These are phyloP conservation scores for Fusarium veterinarium DNA, from an alignment of 2,329 filamentous ascomycete species.

Conservation along the genomic window DNA sequence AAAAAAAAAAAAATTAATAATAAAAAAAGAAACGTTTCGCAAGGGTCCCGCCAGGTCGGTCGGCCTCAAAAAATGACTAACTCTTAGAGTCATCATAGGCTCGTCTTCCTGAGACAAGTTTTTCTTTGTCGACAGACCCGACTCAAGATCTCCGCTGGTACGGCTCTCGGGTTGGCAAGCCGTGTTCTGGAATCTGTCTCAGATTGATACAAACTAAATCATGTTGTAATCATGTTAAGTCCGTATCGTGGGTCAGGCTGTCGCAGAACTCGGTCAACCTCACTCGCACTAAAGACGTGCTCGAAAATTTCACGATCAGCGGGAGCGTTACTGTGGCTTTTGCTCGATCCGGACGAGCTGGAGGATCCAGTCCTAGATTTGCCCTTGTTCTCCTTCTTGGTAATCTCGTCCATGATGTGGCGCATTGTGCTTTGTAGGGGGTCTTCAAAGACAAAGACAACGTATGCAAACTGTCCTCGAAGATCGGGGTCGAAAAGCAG, in stretches of 20 bases:
- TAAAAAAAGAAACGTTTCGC: slow-evolving; percentile 36
- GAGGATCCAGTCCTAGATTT: slow-evolving; percentile 48
- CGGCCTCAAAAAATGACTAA: slow-evolving; percentile 29
- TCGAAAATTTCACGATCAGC: slow-evolving; percentile 66
- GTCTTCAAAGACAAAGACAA: slow-evolving; percentile 74
- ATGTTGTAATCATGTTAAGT: slow-evolving; percentile 63
- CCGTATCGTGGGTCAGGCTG: slow-evolving; percentile 66
- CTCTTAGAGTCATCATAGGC: slow-evolving; percentile 19
- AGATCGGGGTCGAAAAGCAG: slow-evolving; percentile 72
- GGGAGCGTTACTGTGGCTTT: slow-evolving; percentile 46
- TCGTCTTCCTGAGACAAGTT: slow-evolving; percentile 15
- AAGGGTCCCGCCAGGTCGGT: slow-evolving; percentile 36
- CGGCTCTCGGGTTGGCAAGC: slow-evolving; percentile 3
- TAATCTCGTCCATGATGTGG: slow-evolving; percentile 65
- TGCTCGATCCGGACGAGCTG: slow-evolving; percentile 46
- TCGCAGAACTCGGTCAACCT: slow-evolving; percentile 62
- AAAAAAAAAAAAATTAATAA: slow-evolving; percentile 20
- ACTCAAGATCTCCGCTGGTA: slow-evolving; percentile 10
- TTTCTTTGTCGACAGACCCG: slow-evolving; percentile 16
- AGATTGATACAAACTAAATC: slow-evolving; percentile 28
- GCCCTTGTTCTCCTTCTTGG: slow-evolving; percentile 60
- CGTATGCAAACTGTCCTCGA: slow-evolving; percentile 69
- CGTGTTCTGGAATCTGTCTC: slow-evolving; percentile 9
- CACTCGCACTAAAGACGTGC: slow-evolving; percentile 61
- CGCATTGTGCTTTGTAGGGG: slow-evolving; percentile 63